Evolutionary conservation across 805 yeast genomes (phyloP).

Genomic region (Suhomyces sp.): DNA sequence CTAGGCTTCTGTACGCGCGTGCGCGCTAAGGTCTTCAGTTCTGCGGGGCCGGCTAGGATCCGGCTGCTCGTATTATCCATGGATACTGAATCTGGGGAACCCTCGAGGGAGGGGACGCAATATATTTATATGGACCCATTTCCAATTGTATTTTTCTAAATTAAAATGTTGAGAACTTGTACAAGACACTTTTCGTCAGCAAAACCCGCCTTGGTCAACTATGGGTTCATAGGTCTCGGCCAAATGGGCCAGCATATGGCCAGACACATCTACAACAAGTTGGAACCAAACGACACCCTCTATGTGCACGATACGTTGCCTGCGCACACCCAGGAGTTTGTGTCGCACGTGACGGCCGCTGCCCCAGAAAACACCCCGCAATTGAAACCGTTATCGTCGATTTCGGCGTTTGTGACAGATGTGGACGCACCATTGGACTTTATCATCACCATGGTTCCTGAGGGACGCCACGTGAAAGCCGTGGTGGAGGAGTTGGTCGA

Average conservation of each 20-base stretch:
- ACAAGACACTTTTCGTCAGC: constrained; percentile 5
- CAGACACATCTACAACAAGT: constrained; percentile 40
- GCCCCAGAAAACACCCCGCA: constrained; percentile 21
- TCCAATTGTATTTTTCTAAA: not conserved
- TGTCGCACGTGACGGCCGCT: constrained; percentile 18
- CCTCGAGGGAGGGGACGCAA: not conserved
- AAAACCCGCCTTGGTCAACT: constrained; percentile 16
- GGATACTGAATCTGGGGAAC: not conserved
- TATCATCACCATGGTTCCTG: constrained; percentile 54
- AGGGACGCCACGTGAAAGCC: constrained; percentile 46
- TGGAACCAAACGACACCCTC: constrained; percentile 36
- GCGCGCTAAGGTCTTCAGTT: not conserved
- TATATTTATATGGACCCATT: not conserved
- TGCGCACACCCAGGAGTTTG: constrained; percentile 23
- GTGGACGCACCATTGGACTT: constrained; percentile 37
- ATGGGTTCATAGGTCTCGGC: constrained; percentile 57
- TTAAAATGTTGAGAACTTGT: constrained; percentile 5
- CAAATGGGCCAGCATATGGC: constrained; percentile 60
- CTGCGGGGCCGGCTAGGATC: not conserved
- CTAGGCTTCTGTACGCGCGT: not conserved
- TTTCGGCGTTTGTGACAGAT: constrained; percentile 25
- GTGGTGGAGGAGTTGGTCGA: constrained; percentile 39
- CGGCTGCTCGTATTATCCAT: not conserved
- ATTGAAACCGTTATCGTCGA: constrained; percentile 17
- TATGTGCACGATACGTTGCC: constrained; percentile 44